Conservation (phyloP, 768 basidiomycete species). For the Auricularia auricula-judae region DNA sequence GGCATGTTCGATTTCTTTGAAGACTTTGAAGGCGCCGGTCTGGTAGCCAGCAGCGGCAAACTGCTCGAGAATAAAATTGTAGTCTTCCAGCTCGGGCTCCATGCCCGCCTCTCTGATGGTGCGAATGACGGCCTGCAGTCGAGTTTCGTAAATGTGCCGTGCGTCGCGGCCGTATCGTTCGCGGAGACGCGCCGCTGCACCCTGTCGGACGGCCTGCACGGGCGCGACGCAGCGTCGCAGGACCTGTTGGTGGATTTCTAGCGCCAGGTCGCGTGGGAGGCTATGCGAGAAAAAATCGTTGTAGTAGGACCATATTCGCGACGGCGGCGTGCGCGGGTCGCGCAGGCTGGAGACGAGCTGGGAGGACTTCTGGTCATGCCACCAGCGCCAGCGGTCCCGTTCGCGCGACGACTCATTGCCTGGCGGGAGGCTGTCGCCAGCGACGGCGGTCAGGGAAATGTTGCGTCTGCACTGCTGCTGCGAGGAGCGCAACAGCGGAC, state of each 20-base stretch:
- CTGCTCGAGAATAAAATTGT: conserved; percentile 62
- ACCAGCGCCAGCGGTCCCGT: not conserved
- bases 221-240: conserved; percentile 54
- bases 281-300: conserved; percentile 5
- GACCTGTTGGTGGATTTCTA: conserved; percentile 57
- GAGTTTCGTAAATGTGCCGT: conserved; percentile 51
- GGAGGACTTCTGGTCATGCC: not conserved
- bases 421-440: not conserved
- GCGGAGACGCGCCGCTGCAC: conserved; percentile 31
- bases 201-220: conserved; percentile 31
- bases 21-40: conserved; percentile 45
- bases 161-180: conserved; percentile 23
- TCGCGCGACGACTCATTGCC: not conserved
- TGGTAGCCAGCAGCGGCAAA: conserved; percentile 70
- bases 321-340: conserved; percentile 16
- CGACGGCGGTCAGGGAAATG: not conserved
- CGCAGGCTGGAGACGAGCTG: not conserved
- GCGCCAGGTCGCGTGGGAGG: conserved; percentile 28
- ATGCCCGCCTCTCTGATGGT: conserved; percentile 52
- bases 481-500: not conserved
- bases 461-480: not conserved
- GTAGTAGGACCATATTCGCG: conserved; percentile 57
- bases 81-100: conserved; percentile 46
- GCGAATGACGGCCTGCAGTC: conserved; percentile 55
- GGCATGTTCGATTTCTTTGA: conserved; percentile 40